Percentiles rank a stretch among this genome's conserved stretches.
Evolutionary conservation across 2,329 filamentous ascomycete species (phyloP).

Genomic region (Colletotrichum chlorophyti): DNA sequence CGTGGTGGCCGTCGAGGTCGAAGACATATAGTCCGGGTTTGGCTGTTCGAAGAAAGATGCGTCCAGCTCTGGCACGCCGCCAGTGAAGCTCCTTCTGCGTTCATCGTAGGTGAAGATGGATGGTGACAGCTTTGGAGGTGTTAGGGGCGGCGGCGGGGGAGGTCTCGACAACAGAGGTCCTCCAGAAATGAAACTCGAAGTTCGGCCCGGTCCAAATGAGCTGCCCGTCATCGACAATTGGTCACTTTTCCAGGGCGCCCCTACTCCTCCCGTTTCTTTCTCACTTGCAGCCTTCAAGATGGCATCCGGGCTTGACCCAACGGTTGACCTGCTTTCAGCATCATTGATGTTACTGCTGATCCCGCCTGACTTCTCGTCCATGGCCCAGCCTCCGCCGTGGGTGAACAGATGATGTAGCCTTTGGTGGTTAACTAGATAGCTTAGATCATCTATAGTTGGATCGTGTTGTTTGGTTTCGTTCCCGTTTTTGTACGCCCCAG

Average conservation of each 20-base stretch:
- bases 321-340: slow-evolving; percentile 1
- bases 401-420: slow-evolving; percentile 24
- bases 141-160: slow-evolving; percentile 56
- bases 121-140: slow-evolving; percentile 52
- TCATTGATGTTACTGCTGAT: slow-evolving; percentile 33
- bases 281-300: neutral
- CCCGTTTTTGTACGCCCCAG: neutral
- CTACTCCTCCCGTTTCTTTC: neutral
- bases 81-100: slow-evolving; percentile 40
- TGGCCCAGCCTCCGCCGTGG: slow-evolving; percentile 13
- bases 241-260: neutral
- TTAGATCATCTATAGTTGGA: neutral
- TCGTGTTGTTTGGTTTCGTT: neutral
- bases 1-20: slow-evolving; percentile 35
- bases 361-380: slow-evolving; percentile 40
- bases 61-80: slow-evolving; percentile 43
- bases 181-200: slow-evolving; percentile 20
- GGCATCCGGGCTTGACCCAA: slow-evolving; percentile 9
- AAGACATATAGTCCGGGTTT: slow-evolving; percentile 56
- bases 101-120: slow-evolving; percentile 52
- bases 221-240: neutral
- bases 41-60: slow-evolving; percentile 54
- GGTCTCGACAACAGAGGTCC: slow-evolving; percentile 40
- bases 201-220: neutral
- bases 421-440: slow-evolving; percentile 22